These are phyloP conservation scores for Kwoniella newhampshirensis DNA, from an alignment of 768 basidiomycete species.

Conservation along the genomic window DNA sequence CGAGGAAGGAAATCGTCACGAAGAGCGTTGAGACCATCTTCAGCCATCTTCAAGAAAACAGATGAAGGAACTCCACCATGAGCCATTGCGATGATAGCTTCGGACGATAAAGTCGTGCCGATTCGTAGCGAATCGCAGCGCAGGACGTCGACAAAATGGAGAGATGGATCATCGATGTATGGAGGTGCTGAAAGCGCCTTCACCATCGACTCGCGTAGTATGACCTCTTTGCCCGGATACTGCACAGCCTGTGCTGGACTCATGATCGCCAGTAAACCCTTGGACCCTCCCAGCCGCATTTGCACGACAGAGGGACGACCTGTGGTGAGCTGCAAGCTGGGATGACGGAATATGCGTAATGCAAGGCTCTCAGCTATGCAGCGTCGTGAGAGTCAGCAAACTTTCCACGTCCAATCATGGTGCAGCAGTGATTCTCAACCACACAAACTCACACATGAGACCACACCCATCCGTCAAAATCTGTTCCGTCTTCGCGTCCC, in stretches of 20 bases:
- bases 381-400: background rate
- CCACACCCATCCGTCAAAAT: constrained; percentile 47
- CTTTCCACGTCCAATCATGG: no score
- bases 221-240: constrained; percentile 30
- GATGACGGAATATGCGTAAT: constrained; percentile 13
- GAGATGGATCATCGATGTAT: constrained; percentile 27
- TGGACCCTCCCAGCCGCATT: constrained; percentile 38
- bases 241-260: constrained; percentile 11
- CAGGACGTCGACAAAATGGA: constrained; percentile 31
- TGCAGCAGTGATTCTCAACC: no score
- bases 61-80: constrained; percentile 33
- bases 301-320: constrained; percentile 37
- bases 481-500: constrained; percentile 28
- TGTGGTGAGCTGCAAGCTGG: background rate
- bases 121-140: constrained; percentile 25
- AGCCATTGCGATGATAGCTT: constrained; percentile 35
- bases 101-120: constrained; percentile 26
- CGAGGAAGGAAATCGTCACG: constrained; percentile 17
- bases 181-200: constrained; percentile 23
- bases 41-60: constrained; percentile 20
- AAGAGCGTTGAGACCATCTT: constrained; percentile 22
- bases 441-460: constrained; percentile 43
- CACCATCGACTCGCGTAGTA: constrained; percentile 41
- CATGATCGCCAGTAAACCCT: constrained; percentile 45
- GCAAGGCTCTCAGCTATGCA: constrained; percentile 31